Base-by-base conservation (phyloP, 1,139 yeast genomes). In the Kurtzmaniella quercitrusa region DNA sequence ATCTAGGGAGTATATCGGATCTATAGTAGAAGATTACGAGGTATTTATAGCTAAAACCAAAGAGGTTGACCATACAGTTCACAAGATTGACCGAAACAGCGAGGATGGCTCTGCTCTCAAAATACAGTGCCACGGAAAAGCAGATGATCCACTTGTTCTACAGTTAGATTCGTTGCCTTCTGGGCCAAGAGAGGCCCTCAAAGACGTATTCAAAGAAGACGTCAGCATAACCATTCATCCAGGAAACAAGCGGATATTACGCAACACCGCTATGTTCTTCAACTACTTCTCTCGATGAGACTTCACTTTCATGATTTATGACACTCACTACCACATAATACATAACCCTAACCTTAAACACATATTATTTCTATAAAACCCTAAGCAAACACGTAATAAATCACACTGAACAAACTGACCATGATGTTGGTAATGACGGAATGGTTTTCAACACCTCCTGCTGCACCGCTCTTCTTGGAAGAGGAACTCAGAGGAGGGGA, bases 381-480 rank as follows among this genome's bases (percentile, higher is more conserved):
- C 38, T 38, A 38, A 27, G 19, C 38, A 11, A 40, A 21, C 14
- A 33, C 15, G 42, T 33, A 33, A 27, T 15, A 40, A 34, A 34
- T 24, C 12, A 34, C 33, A 16, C 37, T 23, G 14, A 40, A 40
- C 16, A 40, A 14, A 33, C 38, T 18, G 12, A 25, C 42, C 33
- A 34, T 24, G 7, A 40, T 34, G 16, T 18, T 23, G 4, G 27
- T 25, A 23, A 40, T 18, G 9, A 40, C 14, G 16, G 42, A 40
- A 15, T 15, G 21, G 2, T 15, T 15, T n/a, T 29, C 23, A 17
- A 38, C 16, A 8, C 16, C 38, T 17, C 38, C 38, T 9, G 48
- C 45, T 11, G 57, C 66, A 15, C 52, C 57, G 38, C 58, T 56
- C 52, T 62, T 66, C 53, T 60, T 63, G 15, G 56, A 42, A 8